phyloP scores from a whole-genome alignment of 2,329 filamentous ascomycete species.

The Fusarium sambucinum region DNA sequence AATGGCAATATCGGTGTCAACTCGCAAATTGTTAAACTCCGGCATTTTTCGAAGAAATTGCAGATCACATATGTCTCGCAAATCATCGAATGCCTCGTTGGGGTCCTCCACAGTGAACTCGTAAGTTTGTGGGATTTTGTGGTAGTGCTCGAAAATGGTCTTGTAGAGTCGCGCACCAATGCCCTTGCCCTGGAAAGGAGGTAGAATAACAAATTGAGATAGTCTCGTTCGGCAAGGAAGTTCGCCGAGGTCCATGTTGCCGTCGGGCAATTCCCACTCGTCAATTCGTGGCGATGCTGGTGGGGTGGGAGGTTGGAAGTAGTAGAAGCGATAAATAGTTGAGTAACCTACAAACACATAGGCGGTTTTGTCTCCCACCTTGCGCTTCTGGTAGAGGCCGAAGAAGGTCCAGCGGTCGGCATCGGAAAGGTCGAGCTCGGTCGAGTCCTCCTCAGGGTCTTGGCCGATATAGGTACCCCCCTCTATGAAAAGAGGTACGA shows the following conservation, averaged over 20 bases:
- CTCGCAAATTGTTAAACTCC: constrained; percentile 67
- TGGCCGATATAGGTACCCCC: constrained; percentile 81
- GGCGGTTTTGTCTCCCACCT: constrained; percentile 59
- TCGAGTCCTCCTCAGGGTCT: constrained; percentile 63
- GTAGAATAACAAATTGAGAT: constrained; percentile 92
- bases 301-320: constrained; percentile 64
- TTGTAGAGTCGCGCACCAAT: constrained; percentile 86
- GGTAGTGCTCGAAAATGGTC: constrained; percentile 78
- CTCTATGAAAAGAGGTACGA: constrained; percentile 91
- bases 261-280: constrained; percentile 60
- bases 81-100: constrained; percentile 84
- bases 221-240: constrained; percentile 85
- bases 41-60: constrained; percentile 70
- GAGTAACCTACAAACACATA: constrained; percentile 91
- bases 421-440: constrained; percentile 76
- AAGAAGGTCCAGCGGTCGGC: constrained; percentile 92
- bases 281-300: constrained; percentile 54
- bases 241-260: constrained; percentile 65
- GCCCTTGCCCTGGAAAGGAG: constrained; percentile 84
- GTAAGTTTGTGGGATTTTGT: constrained; percentile 74
- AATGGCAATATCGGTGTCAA: constrained; percentile 66
- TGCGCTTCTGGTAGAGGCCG: constrained; percentile 79
- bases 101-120: constrained; percentile 96
- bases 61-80: constrained; percentile 81
- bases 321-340: constrained; percentile 89